These are phyloP conservation scores for Fusarium sp. DNA, from an alignment of 2,329 filamentous ascomycete genomes.

Conservation along the genomic window DNA sequence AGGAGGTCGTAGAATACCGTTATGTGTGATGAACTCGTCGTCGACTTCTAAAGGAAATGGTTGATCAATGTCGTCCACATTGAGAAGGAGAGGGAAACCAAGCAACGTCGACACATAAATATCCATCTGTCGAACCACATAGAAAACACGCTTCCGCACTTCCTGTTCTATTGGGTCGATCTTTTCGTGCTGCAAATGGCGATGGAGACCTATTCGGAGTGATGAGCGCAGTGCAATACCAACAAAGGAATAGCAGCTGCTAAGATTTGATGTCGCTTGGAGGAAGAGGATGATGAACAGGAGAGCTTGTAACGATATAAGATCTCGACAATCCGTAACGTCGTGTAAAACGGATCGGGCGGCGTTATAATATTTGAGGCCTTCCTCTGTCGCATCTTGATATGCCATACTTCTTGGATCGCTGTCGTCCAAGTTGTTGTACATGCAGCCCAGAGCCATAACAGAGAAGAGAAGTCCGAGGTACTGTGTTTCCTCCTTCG, in stretches of 20 bases:
- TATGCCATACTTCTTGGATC: slow-evolving; percentile 62
- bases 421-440: slow-evolving; percentile 68
- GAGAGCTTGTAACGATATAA: slow-evolving; percentile 79
- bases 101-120: slow-evolving; percentile 76
- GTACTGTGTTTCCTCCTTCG: slow-evolving; percentile 73
- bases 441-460: slow-evolving; percentile 79
- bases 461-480: slow-evolving; percentile 78
- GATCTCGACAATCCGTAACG: slow-evolving; percentile 76
- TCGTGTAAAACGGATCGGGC: slow-evolving; percentile 74
- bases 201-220: slow-evolving; percentile 82
- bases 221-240: slow-evolving; percentile 81
- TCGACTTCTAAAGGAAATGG: slow-evolving; percentile 73
- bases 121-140: slow-evolving; percentile 76
- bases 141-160: slow-evolving; percentile 73
- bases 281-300: slow-evolving; percentile 85
- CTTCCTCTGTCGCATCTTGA: slow-evolving; percentile 65
- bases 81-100: slow-evolving; percentile 73
- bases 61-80: slow-evolving; percentile 75
- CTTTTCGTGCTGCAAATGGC: slow-evolving; percentile 73
- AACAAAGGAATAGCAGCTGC: slow-evolving; percentile 83
- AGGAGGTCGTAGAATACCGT: slow-evolving; percentile 66
- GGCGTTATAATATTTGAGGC: slow-evolving; percentile 79
- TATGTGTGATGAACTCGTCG: slow-evolving; percentile 73
- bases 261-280: slow-evolving; percentile 81
- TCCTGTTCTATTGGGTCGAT: slow-evolving; percentile 73